These are phyloP conservation scores for Fusarium transvaalense DNA, from an alignment of 2,329 filamentous ascomycete species.

Conservation along the genomic window DNA sequence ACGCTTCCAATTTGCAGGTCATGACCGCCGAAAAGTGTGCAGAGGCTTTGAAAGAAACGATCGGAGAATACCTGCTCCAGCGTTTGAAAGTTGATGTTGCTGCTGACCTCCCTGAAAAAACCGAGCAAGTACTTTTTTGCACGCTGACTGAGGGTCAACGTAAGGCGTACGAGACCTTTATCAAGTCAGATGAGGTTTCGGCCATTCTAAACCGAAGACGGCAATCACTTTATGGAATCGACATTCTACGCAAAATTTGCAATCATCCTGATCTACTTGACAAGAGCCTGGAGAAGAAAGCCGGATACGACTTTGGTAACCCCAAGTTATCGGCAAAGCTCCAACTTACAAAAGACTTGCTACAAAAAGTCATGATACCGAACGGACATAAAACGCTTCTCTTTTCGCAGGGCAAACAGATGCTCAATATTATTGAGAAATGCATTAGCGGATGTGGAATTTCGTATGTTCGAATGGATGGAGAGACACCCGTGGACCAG, in stretches of 20 bases:
- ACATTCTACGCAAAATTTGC: constrained; percentile 94
- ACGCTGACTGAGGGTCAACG: constrained; percentile 84
- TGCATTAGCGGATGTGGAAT: constrained; percentile 79
- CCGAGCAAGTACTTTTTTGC: constrained; percentile 95
- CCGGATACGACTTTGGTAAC: constrained; percentile 81
- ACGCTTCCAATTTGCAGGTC: constrained; percentile 92
- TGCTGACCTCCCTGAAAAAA: constrained; percentile 93
- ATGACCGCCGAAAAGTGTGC: constrained; percentile 96
- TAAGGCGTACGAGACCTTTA: constrained; percentile 82
- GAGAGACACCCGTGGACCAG: constrained; percentile 86
- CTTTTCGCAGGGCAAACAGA: constrained; percentile 93
- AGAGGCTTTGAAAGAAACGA: constrained; percentile 91
- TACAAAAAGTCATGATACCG: constrained; percentile 85
- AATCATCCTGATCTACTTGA: constrained; percentile 94
- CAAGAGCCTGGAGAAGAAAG: constrained; percentile 65
- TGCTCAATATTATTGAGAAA: constrained; percentile 92
- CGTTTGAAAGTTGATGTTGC: constrained; percentile 95
- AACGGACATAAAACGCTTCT: constrained; percentile 93
- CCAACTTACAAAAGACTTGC: constrained; percentile 88
- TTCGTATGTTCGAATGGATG: constrained; percentile 91
- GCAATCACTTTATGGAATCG: constrained; percentile 89
- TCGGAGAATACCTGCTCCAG: constrained; percentile 92
- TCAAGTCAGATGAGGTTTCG: constrained; percentile 86
- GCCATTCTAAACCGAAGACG: constrained; percentile 80
- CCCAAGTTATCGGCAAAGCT: constrained; percentile 90